Evolutionary conservation across 305 asterid genomes (phyloP), one percentile per base, ranked within the genome.

Genomic region (Fraxinus sp.): DNA sequence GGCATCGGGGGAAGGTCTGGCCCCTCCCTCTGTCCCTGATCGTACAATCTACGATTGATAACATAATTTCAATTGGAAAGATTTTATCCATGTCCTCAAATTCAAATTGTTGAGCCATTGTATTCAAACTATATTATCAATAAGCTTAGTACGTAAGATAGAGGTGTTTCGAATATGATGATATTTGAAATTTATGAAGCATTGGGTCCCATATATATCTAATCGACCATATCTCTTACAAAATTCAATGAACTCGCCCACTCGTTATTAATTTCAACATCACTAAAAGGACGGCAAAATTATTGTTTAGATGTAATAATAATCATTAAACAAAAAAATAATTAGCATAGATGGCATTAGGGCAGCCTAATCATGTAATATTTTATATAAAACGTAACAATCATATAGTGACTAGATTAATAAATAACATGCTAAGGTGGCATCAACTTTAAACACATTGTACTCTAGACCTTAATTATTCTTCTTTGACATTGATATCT

Each of bases 371-470:
- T 64, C 85, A 84, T 79, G 7, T 46, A 55, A 57, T 24, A 7
- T 74, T 43, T 5, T 26, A 7, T 16, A 11, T 75, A 37, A 22
- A 37, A 84, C 13, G 78, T 52, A 28, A 76, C 79, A 16, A 85
- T 84, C 62, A 59, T 43, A 35, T 43, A 81, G 76, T 33, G 68
- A 87, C 36, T 80, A 77, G 84, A 77, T 83, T 79, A 82, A 30
- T 79, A 72, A 79, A 55, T 57, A 52, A 68, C 74, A 77, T 13
- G 57, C 71, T 80, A 59, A 79, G 87, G 86, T 84, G 85, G 83
- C 83, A 37, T 55, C 33, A 28, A 74, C 64, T n/a, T 39, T 26
- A 28, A 46, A 70, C n/a, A 26, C 3, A 5, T 30, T 13, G 10
- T 30, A 71, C 18, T 10, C 74, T 80, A 28, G 2, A 68, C 72